Percentiles rank a stretch among this genome's conserved stretches.
Evolutionary conservation across 164 flowering plant species (phyloP).

Genomic region (Vitis amurensis): DNA sequence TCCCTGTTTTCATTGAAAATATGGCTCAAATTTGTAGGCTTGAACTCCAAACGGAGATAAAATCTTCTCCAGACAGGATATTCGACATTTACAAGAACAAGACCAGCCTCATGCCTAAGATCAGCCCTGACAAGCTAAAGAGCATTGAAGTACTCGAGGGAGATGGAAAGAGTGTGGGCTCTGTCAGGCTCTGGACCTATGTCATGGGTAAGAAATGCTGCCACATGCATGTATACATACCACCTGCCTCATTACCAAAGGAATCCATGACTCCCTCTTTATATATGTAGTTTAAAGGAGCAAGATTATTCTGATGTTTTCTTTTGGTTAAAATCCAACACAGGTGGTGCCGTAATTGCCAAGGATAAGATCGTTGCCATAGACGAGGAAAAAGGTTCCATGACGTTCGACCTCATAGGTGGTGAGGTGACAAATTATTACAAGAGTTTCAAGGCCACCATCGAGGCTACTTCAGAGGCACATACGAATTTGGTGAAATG

Average conservation of each 20-base stretch:
- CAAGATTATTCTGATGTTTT: not conserved
- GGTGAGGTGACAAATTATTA: constrained; percentile 31
- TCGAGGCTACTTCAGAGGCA: constrained; percentile 11
- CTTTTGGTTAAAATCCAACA: not conserved
- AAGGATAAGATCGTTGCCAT: constrained; percentile 27
- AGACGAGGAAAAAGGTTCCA: constrained; percentile 21
- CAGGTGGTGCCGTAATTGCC: constrained; percentile 8
- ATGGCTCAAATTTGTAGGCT: constrained; percentile 27
- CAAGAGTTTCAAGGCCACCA: constrained; percentile 21
- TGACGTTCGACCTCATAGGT: constrained; percentile 20
- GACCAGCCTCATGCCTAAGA: constrained; percentile 16
- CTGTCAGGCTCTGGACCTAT: constrained; percentile 21
- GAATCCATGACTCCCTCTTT: too few relatives aligned
- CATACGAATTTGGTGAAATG: constrained; percentile 13
- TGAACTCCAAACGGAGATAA: constrained; percentile 17
- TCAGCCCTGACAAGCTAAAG: constrained; percentile 18
- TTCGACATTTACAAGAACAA: constrained; percentile 26
- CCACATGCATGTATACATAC: too few relatives aligned
- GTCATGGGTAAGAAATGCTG: constrained; percentile 11
- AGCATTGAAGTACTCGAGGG: constrained; percentile 30
- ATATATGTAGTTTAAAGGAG: too few relatives aligned
- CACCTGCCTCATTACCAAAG: too few relatives aligned
- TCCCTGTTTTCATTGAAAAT: not conserved
- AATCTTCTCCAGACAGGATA: constrained; percentile 20
- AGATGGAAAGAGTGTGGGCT: constrained; percentile 24